A percentile compares a stretch with the other conserved stretches of the same genome.
These are phyloP conservation scores for Neopestalotiopsis sp. DNA, from an alignment of 2,329 filamentous ascomycete genomes.

Conservation along the genomic window DNA sequence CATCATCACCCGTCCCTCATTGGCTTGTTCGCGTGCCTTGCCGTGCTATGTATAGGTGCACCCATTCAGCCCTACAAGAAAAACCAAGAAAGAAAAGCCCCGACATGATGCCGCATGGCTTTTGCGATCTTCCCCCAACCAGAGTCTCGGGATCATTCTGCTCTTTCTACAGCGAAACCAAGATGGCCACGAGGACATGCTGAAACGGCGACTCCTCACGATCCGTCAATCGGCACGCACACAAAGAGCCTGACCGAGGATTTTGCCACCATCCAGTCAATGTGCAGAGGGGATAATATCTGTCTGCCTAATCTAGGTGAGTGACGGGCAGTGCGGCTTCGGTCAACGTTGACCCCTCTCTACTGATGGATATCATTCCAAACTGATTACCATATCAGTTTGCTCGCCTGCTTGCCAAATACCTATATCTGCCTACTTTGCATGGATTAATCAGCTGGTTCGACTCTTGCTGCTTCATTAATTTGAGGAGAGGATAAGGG, in stretches of 20 bases:
- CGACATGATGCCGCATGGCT: not conserved
- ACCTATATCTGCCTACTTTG: not conserved
- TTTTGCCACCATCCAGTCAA: not conserved
- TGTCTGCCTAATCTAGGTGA: too few relatives aligned
- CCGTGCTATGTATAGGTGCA: not conserved
- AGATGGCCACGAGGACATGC: not conserved
- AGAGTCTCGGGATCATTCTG: not conserved
- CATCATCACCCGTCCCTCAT: not conserved
- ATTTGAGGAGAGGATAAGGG: not conserved
- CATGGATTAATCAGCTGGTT: too few relatives aligned
- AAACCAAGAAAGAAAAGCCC: not conserved
- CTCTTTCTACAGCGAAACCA: not conserved
- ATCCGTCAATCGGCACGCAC: not conserved
- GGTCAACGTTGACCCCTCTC: too few relatives aligned
- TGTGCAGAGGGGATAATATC: too few relatives aligned
- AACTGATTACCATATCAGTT: too few relatives aligned
- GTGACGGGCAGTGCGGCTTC: too few relatives aligned
- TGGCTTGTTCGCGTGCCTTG: not conserved
- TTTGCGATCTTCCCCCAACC: not conserved
- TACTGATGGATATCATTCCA: too few relatives aligned
- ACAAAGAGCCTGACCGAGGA: not conserved
- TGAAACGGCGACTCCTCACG: not conserved
- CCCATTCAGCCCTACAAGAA: not conserved
- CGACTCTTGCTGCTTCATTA: not conserved
- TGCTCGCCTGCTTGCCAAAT: too few relatives aligned